Evolutionary conservation across 2,329 filamentous ascomycete genomes (phyloP).

Genomic region (Pseudonectria buxi): DNA sequence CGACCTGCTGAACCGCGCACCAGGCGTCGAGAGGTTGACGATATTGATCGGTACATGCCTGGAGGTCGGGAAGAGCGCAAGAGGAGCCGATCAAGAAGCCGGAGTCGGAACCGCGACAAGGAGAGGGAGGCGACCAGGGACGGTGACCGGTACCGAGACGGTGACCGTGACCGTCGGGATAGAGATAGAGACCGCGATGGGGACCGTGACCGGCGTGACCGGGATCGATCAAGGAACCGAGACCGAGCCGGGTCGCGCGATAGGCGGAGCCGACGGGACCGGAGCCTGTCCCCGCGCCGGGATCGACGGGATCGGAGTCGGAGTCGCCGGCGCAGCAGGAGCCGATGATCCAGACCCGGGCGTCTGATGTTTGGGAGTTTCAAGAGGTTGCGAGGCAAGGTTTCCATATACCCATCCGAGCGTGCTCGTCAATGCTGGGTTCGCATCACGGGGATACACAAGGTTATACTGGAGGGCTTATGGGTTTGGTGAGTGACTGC

Average conservation of each 20-base stretch:
- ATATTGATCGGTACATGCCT: slow-evolving; percentile 41
- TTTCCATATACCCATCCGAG: slow-evolving; percentile 11
- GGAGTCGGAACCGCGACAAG: slow-evolving; percentile 25
- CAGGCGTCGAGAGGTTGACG: slow-evolving; percentile 19
- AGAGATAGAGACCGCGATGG: slow-evolving; percentile 27
- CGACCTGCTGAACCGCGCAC: slow-evolving; percentile 35
- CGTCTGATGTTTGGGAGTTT: no score
- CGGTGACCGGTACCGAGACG: slow-evolving; percentile 24
- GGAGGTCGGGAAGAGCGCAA: slow-evolving; percentile 35
- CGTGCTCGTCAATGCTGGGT: no score
- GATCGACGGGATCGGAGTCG: slow-evolving; percentile 31
- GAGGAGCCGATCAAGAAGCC: slow-evolving; percentile 29
- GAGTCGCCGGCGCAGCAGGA: slow-evolving; percentile 35
- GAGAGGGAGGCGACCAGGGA: slow-evolving; percentile 23
- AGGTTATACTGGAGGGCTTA: no score
- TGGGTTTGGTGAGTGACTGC: slow-evolving; percentile 1
- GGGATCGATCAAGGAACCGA: slow-evolving; percentile 12
- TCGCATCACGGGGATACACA: no score
- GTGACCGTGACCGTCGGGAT: slow-evolving; percentile 32
- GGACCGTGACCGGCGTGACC: slow-evolving; percentile 16
- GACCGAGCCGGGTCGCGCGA: slow-evolving; percentile 13
- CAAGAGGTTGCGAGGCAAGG: no score
- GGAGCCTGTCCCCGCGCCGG: slow-evolving; percentile 30
- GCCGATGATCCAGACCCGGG: slow-evolving; percentile 17
- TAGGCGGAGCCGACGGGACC: slow-evolving; percentile 20